These are phyloP conservation scores for Amesomyces nigricolor DNA, from an alignment of 2,329 filamentous ascomycete genomes.

Conservation along the genomic window DNA sequence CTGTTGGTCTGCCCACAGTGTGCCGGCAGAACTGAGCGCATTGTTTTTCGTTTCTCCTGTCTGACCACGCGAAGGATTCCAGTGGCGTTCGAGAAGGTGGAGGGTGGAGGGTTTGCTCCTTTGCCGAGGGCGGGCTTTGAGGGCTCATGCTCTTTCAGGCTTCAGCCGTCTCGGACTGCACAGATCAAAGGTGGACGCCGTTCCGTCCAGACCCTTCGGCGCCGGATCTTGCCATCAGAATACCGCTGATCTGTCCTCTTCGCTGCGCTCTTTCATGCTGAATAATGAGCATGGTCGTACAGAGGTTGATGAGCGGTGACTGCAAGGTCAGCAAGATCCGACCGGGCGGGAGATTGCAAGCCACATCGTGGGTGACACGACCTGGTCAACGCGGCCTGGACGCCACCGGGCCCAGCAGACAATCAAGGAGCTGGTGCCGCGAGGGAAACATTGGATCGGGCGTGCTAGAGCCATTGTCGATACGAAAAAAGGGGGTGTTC, in stretches of 20 bases:
- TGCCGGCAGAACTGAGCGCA: background rate
- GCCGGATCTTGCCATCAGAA: slow-evolving; percentile 1
- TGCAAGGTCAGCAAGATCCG: slow-evolving; percentile 4
- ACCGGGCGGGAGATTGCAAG: background rate
- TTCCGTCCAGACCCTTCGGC: slow-evolving; percentile 1
- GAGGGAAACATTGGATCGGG: background rate
- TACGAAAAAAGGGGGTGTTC: too few species aligned
- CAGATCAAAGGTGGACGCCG: background rate
- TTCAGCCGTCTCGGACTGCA: background rate
- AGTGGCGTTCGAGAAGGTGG: slow-evolving; percentile 10
- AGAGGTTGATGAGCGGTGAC: background rate
- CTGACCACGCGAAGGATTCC: slow-evolving; percentile 3
- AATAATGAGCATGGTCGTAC: background rate
- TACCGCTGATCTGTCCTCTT: background rate
- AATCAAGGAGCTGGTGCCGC: background rate
- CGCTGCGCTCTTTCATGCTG: too few species aligned
- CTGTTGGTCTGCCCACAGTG: background rate
- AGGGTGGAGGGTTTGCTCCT: background rate
- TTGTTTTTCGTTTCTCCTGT: too few species aligned
- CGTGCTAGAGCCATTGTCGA: too few species aligned
- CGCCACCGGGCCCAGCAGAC: background rate
- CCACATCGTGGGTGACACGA: slow-evolving; percentile 6
- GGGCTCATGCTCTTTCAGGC: background rate
- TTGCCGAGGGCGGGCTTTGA: background rate
- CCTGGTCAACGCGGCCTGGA: background rate